Evolutionary conservation across 257 asterid genomes (phyloP), one percentile per base, ranked within the genome.

Genomic region (Forsythia viridissima): DNA sequence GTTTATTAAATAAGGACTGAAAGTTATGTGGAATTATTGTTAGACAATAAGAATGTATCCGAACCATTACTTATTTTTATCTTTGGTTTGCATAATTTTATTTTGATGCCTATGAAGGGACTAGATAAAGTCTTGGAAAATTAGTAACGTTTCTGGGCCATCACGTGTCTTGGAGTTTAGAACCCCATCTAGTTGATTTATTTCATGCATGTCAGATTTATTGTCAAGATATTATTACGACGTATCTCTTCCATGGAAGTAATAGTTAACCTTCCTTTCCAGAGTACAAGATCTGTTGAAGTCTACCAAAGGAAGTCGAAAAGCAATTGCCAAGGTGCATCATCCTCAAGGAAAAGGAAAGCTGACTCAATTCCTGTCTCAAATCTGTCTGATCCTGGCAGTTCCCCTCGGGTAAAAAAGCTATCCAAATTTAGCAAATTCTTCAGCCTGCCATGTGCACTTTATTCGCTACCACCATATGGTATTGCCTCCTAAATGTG

Each of bases 361-460:
- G 81, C 80, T 74, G 71, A 74, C 18, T 51, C 39, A 51, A 73
- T 73, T 30, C 59, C 48, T 71, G 75, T 71, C 75, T 71, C 83
- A 3, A 79, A 83, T 39, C 72, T 39, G 8, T 67, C 86, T 36
- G 87, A 78, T 80, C 80, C 71, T 34, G 59, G 43, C 79, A 79
- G 79, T 80, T 73, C 87, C 70, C 78, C 82, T 80, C 84, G 69
- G 85, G 88, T 82, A 71, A 73, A 76, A 38, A 13, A 52, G 67
- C 76, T 69, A 41, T 59, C 18, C 63, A 46, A 6, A 34, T 20
- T 73, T 73, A 44, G 51, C 39, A 59, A 37, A 43, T 48, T 15
- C 41, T 61, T 76, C 57, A 10, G 37, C 74, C 52, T 74, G 37
- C 36, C 24, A 59, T 18, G 15, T 21, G 72, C 63, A 10, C 34